Evolutionary conservation across 1,284 basidiomycete species (phyloP).

Genomic region (Ustilago loliicola): DNA sequence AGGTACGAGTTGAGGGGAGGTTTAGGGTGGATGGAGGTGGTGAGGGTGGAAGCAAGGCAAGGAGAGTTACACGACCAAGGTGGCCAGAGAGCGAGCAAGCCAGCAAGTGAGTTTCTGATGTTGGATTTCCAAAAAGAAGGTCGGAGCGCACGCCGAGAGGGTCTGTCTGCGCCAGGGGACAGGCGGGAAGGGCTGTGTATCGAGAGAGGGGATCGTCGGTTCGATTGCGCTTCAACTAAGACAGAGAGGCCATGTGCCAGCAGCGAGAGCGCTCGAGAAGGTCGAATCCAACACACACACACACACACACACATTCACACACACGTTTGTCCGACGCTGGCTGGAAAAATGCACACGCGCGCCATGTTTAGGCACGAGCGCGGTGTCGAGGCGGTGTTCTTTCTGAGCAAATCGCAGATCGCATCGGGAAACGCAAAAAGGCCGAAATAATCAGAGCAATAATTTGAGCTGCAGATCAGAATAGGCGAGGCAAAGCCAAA

Average conservation of each 20-base stretch:
- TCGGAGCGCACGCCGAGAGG: too few relatives aligned
- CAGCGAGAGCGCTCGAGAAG: neutral
- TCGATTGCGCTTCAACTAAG: neutral
- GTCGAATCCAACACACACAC: neutral
- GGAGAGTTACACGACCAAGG: neutral
- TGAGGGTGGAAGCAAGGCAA: neutral
- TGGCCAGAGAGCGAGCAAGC: neutral
- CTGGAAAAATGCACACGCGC: neutral
- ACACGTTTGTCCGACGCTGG: neutral
- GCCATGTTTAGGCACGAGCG: neutral
- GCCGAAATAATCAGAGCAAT: neutral
- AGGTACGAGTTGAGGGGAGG: neutral
- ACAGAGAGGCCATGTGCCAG: constrained; percentile 3
- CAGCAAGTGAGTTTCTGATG: neutral
- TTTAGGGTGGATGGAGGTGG: constrained; percentile 7
- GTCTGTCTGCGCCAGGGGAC: too few relatives aligned
- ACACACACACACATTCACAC: neutral
- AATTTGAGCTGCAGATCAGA: constrained; percentile 8
- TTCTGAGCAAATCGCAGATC: neutral
- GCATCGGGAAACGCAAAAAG: neutral
- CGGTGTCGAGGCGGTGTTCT: neutral
- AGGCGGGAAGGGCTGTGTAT: too few relatives aligned
- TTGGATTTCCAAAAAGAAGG: neutral
- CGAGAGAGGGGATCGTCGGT: constrained; percentile 1
- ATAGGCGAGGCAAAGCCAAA: neutral